phyloP scores from a whole-genome alignment of 441 rosid species.

The Gossypium laxum region DNA sequence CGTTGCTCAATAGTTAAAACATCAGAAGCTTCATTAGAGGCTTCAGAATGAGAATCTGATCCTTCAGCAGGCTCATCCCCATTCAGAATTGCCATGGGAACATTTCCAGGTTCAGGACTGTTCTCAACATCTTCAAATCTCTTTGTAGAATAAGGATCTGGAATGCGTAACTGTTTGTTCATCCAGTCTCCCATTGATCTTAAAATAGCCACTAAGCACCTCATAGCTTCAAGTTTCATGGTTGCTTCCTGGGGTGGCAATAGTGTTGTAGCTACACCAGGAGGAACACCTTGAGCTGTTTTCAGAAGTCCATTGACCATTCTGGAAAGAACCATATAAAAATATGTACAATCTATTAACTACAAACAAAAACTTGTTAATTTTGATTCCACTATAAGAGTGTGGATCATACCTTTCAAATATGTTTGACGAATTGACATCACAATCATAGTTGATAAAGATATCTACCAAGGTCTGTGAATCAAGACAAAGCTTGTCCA shows the following conservation, averaged over 20 bases:
- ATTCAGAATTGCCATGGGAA: constrained; percentile 58
- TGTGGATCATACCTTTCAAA: constrained; percentile 73
- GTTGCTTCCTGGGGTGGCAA: constrained; percentile 81
- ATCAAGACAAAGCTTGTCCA: constrained; percentile 87
- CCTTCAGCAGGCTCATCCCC: constrained; percentile 69
- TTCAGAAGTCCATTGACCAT: constrained; percentile 99
- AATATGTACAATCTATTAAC: background rate
- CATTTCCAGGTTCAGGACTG: constrained; percentile 48
- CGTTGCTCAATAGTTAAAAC: constrained; percentile 87
- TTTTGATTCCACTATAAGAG: background rate
- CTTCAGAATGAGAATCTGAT: constrained; percentile 75
- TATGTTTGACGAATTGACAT: constrained; percentile 96
- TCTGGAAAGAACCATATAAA: constrained; percentile 34
- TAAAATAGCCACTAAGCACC: constrained; percentile 81
- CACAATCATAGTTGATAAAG: constrained; percentile 93
- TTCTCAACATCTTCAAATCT: constrained; percentile 53
- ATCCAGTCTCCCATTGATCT: constrained; percentile 97
- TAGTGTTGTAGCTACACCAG: constrained; percentile 61
- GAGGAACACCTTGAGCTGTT: constrained; percentile 95
- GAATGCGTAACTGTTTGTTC: constrained; percentile 83
- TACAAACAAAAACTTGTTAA: background rate
- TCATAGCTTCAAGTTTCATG: constrained; percentile 94
- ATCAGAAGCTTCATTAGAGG: constrained; percentile 73
- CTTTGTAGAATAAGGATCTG: constrained; percentile 58
- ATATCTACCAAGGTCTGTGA: constrained; percentile 95